Conservation (phyloP, 2,329 filamentous ascomycete species). For the Rosellinia necatrix region DNA sequence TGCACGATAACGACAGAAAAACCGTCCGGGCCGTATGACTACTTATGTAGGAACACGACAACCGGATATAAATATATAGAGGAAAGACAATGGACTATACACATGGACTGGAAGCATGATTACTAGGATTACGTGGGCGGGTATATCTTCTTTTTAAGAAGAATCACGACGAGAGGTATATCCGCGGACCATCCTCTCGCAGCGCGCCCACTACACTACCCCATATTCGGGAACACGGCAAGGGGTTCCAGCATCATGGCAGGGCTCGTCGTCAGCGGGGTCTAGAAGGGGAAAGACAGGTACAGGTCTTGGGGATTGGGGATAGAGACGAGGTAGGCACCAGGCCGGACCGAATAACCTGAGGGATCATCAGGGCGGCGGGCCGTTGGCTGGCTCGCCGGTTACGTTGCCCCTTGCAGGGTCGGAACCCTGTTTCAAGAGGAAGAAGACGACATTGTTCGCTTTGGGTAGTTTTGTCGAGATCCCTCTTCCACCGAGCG, state of each 20-base stretch:
- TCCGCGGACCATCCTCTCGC: conserved; percentile 8
- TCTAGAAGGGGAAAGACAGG: neutral
- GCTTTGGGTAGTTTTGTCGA: neutral
- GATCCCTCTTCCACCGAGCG: neutral
- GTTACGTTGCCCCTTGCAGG: conserved; percentile 7
- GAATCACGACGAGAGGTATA: neutral
- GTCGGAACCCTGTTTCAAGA: conserved; percentile 11
- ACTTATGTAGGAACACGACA: too few species aligned
- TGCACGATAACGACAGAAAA: neutral
- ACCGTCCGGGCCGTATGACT: neutral
- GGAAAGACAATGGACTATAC: neutral
- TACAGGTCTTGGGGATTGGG: neutral
- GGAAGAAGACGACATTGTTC: neutral
- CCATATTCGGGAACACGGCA: conserved; percentile 19
- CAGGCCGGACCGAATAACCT: conserved; percentile 16
- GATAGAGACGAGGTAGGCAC: neutral
- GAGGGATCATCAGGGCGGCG: conserved; percentile 8
- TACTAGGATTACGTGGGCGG: conserved; percentile 13
- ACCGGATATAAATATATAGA: conserved; percentile 5
- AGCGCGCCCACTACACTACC: conserved; percentile 1
- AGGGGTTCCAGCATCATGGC: conserved; percentile 4
- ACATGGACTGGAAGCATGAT: conserved; percentile 2
- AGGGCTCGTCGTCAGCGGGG: neutral
- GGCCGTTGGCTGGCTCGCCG: conserved; percentile 10
- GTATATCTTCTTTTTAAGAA: neutral